These are phyloP conservation scores for Leccinum arenicola DNA, from an alignment of 768 basidiomycete genomes.

Conservation along the genomic window DNA sequence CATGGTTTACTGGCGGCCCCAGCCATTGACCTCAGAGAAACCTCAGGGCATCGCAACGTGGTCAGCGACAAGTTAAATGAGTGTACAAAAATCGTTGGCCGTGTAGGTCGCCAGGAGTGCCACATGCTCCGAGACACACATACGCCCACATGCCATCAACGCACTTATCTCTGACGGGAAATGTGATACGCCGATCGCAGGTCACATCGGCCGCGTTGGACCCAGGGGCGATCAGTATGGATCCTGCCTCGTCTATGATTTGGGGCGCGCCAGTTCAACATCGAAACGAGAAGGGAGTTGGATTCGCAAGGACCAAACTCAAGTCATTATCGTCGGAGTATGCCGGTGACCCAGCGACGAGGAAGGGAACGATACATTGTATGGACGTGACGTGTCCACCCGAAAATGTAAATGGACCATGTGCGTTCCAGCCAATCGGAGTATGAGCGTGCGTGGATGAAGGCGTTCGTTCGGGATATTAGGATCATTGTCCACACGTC, in stretches of 20 bases:
- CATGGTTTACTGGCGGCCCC: no score
- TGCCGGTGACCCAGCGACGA: background rate
- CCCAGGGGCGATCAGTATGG: background rate
- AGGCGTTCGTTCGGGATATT: constrained; percentile 12
- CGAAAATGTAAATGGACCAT: constrained; percentile 6
- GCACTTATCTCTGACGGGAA: background rate
- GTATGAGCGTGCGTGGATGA: constrained; percentile 22
- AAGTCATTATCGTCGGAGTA: background rate
- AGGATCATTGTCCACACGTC: background rate
- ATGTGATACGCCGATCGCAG: background rate
- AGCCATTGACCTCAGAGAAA: no score
- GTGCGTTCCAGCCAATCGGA: constrained; percentile 21
- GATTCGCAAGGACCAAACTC: background rate
- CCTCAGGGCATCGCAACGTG: no score
- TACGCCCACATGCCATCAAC: background rate
- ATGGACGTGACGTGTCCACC: constrained; percentile 6
- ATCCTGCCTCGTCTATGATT: background rate
- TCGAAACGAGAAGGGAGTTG: background rate
- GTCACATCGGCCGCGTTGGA: background rate
- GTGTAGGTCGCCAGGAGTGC: background rate
- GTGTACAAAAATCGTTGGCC: no score
- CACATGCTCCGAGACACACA: background rate
- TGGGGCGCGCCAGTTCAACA: background rate
- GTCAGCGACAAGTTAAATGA: no score
- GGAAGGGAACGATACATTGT: background rate